Evolutionary conservation across 2,329 filamentous ascomycete genomes (phyloP).

Genomic region (Fusarium mangiferae): DNA sequence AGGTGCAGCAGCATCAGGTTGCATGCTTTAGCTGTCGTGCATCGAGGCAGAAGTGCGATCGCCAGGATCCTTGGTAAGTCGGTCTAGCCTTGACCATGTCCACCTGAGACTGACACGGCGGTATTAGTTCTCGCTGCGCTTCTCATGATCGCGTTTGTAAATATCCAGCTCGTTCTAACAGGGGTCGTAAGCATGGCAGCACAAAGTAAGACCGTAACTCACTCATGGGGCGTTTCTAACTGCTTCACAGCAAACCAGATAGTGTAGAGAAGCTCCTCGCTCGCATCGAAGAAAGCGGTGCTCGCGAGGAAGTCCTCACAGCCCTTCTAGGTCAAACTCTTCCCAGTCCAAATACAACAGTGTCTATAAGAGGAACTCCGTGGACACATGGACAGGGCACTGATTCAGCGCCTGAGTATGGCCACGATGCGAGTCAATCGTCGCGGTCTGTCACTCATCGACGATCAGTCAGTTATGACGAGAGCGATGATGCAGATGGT

Average conservation of each 20-base stretch:
- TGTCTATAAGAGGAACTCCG: neutral
- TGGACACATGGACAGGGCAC: neutral
- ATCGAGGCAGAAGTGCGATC: slow-evolving; percentile 20
- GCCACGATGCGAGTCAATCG: neutral
- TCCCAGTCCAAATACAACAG: slow-evolving; percentile 15
- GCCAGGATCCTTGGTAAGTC: slow-evolving; percentile 15
- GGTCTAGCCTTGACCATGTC: neutral
- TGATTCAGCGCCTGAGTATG: neutral
- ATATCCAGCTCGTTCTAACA: slow-evolving; percentile 12
- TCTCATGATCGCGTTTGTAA: slow-evolving; percentile 11
- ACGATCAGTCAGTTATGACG: neutral
- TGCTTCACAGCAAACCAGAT: neutral
- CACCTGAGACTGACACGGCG: neutral
- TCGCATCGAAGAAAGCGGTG: slow-evolving; percentile 19
- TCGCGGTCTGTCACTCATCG: neutral
- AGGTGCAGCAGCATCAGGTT: slow-evolving; percentile 10
- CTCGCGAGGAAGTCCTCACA: slow-evolving; percentile 1
- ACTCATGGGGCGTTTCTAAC: neutral
- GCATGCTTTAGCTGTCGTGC: slow-evolving; percentile 21
- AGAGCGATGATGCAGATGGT: neutral
- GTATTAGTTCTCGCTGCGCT: slow-evolving; percentile 4
- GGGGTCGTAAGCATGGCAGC: slow-evolving; percentile 18
- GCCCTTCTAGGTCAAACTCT: neutral
- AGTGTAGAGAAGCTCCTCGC: slow-evolving; percentile 10
- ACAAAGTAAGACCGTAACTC: neutral